Base-by-base conservation (phyloP, 2,329 filamentous ascomycete genomes). In the Colletotrichum orbiculare region DNA sequence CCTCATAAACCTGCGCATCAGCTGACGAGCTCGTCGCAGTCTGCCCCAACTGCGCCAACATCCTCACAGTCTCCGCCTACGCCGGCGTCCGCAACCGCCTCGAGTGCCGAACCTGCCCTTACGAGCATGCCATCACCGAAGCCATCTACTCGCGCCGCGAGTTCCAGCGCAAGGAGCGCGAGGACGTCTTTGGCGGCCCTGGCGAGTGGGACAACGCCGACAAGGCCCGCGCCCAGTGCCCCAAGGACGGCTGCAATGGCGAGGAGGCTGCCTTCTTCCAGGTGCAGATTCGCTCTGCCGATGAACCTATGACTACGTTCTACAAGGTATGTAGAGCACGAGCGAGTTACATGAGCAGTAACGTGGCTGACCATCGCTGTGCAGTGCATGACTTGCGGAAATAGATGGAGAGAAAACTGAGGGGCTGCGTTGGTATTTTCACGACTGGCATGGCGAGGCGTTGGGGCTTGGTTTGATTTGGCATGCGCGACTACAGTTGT, bases 261-360 rank as follows among this genome's bases (percentile, higher is more conserved):
- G 85, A 88, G 66, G 89, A 93, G 81, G 96, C 96, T 4, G 96
- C 94, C 69, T 98, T 95, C 82, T 97, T 94, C 83, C 93, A 97
- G 83, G 89, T 98, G 71, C 96, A 99, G 85, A 98, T 98, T 80
- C 89, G 96, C 71, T 97, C 93, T 83, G 96, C 96, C 56, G 96
- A 99, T 81, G 96, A 99, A 84, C 96, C 96, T 66, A 97, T 97
- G 92, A 99, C 96, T 70, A 95, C 89, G 66, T 98, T 98, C 79
- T 96, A 91, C 81, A 96, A 94, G 87, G 91, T 93, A 73, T 48
- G 75, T 69, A 33, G 25, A 25, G 25, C 25, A 25, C 4, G 25
- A 17, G 15, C 15, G 41, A n/a, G 35, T 48, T 17, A 13, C 9
- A 41, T 52, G 11, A 6, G 48, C 12, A 39, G 35, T 17, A 3